Conservation (phyloP, 2,329 filamentous ascomycete species). For the Aspergillus tamarii region DNA sequence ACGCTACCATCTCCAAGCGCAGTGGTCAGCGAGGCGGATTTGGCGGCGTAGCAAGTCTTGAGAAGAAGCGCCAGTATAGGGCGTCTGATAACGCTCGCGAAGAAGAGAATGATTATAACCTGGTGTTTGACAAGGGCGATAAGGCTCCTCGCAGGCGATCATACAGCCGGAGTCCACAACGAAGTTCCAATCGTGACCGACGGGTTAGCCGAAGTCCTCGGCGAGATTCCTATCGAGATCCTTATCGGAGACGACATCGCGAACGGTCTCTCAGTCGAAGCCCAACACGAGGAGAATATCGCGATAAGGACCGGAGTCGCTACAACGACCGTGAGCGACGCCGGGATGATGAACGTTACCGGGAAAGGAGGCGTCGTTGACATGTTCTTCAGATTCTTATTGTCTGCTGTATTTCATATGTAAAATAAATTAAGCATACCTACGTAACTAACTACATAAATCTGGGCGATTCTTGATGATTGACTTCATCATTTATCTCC, state of each 20-base stretch:
- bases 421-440: not conserved
- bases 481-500: not conserved
- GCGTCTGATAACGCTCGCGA: conserved; percentile 58
- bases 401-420: not conserved
- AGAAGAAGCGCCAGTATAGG: conserved; percentile 89
- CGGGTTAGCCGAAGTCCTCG: conserved; percentile 33
- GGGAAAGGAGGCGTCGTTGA: conserved; percentile 29
- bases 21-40: conserved; percentile 73
- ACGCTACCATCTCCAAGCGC: conserved; percentile 80
- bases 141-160: conserved; percentile 29
- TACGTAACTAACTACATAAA: not conserved
- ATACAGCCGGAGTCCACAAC: conserved; percentile 52
- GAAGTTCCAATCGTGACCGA: conserved; percentile 34
- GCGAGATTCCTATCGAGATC: conserved; percentile 28
- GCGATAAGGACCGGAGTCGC: conserved; percentile 42
- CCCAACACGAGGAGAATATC: conserved; percentile 30
- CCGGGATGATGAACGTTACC: conserved; percentile 34
- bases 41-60: conserved; percentile 83
- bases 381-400: not conserved
- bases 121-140: conserved; percentile 72
- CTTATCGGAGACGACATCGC: conserved; percentile 35
- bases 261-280: conserved; percentile 39
- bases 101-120: conserved; percentile 66
- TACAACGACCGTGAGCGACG: conserved; percentile 39
- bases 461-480: not conserved